Evolutionary conservation across 1,139 yeast species (phyloP).

Genomic region (Tardiomyces depauwii): DNA sequence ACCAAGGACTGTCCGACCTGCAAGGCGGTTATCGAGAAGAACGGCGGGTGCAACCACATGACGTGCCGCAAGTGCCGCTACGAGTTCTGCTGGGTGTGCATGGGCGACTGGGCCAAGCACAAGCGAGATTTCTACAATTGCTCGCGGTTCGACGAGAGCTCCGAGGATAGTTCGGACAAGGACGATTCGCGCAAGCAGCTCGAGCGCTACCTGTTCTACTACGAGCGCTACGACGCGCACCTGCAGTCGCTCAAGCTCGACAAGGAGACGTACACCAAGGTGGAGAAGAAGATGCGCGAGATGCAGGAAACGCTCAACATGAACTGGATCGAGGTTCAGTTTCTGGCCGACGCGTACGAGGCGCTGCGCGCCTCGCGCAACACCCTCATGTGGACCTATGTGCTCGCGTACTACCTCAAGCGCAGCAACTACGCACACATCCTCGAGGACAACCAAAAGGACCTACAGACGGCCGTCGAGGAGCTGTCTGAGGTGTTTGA

Average conservation of each 20-base stretch:
- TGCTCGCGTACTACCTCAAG: constrained; percentile 60
- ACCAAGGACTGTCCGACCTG: constrained; percentile 69
- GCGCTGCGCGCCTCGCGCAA: constrained; percentile 60
- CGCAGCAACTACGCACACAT: constrained; percentile 33
- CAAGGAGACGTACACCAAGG: constrained; percentile 45
- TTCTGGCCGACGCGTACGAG: constrained; percentile 60
- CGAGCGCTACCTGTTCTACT: constrained; percentile 65
- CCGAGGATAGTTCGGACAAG: constrained; percentile 22
- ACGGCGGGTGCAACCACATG: constrained; percentile 97
- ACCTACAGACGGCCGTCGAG: constrained; percentile 65
- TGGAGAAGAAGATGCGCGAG: constrained; percentile 52
- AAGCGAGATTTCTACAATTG: constrained; percentile 45
- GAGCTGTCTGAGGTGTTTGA: constrained; percentile 59
- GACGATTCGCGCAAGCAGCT: constrained; percentile 33
- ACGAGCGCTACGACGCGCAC: constrained; percentile 65
- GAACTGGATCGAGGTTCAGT: constrained; percentile 88
- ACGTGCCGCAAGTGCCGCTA: constrained; percentile 63
- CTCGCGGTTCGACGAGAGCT: constrained; percentile 24
- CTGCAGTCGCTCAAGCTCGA: constrained; percentile 72
- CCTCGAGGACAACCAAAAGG: constrained; percentile 64
- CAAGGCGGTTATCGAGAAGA: constrained; percentile 49
- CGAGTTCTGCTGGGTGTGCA: constrained; percentile 93
- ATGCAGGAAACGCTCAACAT: constrained; percentile 54
- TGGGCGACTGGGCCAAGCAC: constrained; percentile 69
- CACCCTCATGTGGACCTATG: constrained; percentile 83